Base-by-base conservation (phyloP, 805 yeast genomes). In the Hanseniaspora guilliermondii region DNA sequence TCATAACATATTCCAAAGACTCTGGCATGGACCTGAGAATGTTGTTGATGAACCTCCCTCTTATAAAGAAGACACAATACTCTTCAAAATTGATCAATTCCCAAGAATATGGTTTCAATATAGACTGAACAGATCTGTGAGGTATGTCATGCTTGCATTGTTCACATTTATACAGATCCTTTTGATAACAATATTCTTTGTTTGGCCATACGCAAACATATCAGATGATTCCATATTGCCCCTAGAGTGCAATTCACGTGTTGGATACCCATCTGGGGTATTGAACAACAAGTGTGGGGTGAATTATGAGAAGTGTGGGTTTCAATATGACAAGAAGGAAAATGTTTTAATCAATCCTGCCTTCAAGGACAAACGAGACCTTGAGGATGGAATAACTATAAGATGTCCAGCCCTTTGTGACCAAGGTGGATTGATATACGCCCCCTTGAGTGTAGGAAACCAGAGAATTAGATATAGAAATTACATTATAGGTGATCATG, bases 351-450 rank as follows among this genome's bases (percentile, higher is more conserved):
- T 21, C 36, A 44, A 44, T 32, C 36, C 47, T 6, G n/a, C 21
- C 12, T 42, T 42, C 19, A 42, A 30, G 19, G 30, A 14, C 14
- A 25, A 42, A 9, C 6, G 8, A 2, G 21, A 30, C 4, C 19
- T 7, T 4, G 24, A 19, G 12, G 76, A 76, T 21, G 35, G 24
- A 2, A 73, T 83, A 27, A 65, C 76, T 4, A 73, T 88, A 62
- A 73, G 87, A 59, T 89, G 97, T 66, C 96, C 96, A 0, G 95
- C 96, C 0, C 70, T 88, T 35, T 89, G 97, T 68, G 87, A 83
- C 59, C 70, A 83, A 35, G 85, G 79, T 33, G 80, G 88, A 37
- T 79, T 85, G 81, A 76, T 87, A 0, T 89, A 81, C 65, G 78
- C 88, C 2, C 78, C 82, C 17, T 70, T 83, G 11, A 82, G 89